Percentiles rank a stretch among this genome's conserved stretches.
Evolutionary conservation across 140 eudicot genomes (phyloP).

Genomic region (Anethum foeniculum): DNA sequence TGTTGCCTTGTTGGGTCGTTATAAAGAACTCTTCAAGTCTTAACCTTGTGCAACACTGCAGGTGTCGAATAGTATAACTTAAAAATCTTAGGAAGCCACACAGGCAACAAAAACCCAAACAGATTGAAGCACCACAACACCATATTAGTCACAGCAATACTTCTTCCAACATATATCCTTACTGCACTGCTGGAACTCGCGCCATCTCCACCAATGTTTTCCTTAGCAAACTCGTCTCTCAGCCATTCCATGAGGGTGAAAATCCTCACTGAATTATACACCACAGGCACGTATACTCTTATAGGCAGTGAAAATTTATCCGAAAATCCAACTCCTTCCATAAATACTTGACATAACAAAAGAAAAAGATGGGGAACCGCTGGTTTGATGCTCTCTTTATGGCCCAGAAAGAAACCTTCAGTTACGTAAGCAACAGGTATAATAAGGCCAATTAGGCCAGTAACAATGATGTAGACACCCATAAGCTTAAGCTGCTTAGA

Average conservation of each 20-base stretch:
- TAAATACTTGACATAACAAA: constrained; percentile 56
- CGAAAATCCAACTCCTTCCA: constrained; percentile 59
- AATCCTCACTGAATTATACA: constrained; percentile 56
- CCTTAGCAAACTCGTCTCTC: constrained; percentile 39
- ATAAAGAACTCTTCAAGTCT: background rate
- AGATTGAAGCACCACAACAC: constrained; percentile 66
- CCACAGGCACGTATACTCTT: constrained; percentile 65
- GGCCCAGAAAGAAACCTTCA: constrained; percentile 59
- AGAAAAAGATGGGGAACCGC: constrained; percentile 79
- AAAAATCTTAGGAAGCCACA: constrained; percentile 58
- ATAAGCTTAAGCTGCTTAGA: constrained; percentile 24
- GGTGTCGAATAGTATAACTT: constrained; percentile 37
- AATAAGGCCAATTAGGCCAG: constrained; percentile 46
- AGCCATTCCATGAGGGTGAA: constrained; percentile 59
- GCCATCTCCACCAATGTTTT: constrained; percentile 18
- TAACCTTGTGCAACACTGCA: background rate
- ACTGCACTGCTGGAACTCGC: constrained; percentile 6
- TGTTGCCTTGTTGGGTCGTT: background rate
- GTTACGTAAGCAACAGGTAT: constrained; percentile 65
- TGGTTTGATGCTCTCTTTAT: constrained; percentile 66
- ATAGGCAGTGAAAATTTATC: constrained; percentile 66
- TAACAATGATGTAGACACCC: constrained; percentile 29
- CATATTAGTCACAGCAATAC: constrained; percentile 57
- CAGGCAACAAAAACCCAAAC: constrained; percentile 78
- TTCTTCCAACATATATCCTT: constrained; percentile 59